Evolutionary conservation across 2,329 filamentous ascomycete species (phyloP), one percentile per base, ranked within the genome.

Genomic region (Parafenestella ontariensis): DNA sequence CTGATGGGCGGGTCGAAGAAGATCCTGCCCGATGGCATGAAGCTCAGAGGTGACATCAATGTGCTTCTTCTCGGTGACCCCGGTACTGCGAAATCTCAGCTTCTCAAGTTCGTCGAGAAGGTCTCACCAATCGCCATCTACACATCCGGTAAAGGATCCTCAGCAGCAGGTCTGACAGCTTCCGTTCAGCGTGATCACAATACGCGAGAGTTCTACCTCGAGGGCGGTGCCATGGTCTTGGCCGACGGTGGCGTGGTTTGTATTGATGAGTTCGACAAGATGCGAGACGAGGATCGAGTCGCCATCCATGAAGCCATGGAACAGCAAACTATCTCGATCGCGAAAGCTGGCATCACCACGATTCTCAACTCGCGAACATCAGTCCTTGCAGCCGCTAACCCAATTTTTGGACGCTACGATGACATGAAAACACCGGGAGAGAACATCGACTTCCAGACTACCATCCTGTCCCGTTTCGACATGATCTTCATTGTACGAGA

Each of bases 281-380:
- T 99, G 95, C 86, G 95, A 59, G 95, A 99, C 73, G 95, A 99
- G 76, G 95, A 99, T 69, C 86, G 95, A 66, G 95, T 98, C 6
- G 95, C 95, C 1, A 99, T 99, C 64, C 95, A 99, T 82, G 95
- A 99, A 84, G 95, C 95, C 54, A 99, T 99, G 95, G 95, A 99
- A 75, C 95, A 99, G 79, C 95, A 99, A 77, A 99, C 95, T 0
- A 99, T 99, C 57, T 98, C 95, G 10, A 98, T 99, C 67, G 95
- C 95, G 61, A 98, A 99, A 79, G 95, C 95, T 0, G 95, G 95
- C 68, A 99, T 99, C 72, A 99, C 95, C 0, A 99, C 95, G 0
- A 98, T 99, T 61, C 85, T 99, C 48, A 99, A 99, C 70, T 93
- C 95, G 11, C 83, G 95, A 69, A 99, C 95, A 1, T 97, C 93